phyloP scores from a whole-genome alignment of 192 early-diverging fungal species.

The Coemansia sp. region DNA sequence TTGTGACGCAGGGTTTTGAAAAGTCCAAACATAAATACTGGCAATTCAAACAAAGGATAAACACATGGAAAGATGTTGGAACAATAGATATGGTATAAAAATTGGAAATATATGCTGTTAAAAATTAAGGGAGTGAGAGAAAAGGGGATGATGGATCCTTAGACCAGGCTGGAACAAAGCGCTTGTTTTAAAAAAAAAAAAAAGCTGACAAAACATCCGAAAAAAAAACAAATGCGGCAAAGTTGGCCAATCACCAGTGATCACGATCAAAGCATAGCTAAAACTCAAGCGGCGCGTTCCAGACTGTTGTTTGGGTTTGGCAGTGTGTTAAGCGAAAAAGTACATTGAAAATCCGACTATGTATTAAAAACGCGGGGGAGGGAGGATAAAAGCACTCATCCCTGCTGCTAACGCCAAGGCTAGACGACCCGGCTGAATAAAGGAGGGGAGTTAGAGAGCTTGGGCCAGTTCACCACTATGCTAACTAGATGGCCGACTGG shows the following conservation, averaged over 20 bases:
- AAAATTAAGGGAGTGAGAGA: background rate
- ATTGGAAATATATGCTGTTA: background rate
- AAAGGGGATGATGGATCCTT: background rate
- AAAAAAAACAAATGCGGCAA: background rate
- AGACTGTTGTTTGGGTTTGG: too few relatives aligned
- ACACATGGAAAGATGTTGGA: too few relatives aligned
- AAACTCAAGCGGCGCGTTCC: background rate
- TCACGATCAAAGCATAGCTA: background rate
- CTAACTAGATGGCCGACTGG: too few relatives aligned
- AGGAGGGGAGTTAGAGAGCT: too few relatives aligned
- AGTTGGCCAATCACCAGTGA: background rate
- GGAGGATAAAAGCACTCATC: too few relatives aligned
- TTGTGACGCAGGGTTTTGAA: background rate
- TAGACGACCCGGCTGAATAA: too few relatives aligned
- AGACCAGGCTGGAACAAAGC: background rate
- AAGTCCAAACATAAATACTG: slow-evolving; percentile 5
- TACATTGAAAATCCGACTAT: too few relatives aligned
- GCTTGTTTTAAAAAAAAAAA: background rate
- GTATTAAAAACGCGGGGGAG: too few relatives aligned
- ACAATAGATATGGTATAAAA: background rate
- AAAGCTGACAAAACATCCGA: too few relatives aligned
- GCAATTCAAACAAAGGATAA: background rate
- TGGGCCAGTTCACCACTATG: too few relatives aligned
- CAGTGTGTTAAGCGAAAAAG: too few relatives aligned
- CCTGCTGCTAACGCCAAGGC: too few relatives aligned